Evolutionary conservation across 2,329 filamentous ascomycete genomes (phyloP), one percentile per base, ranked within the genome.

Genomic region (Zymoseptoria tritici): DNA sequence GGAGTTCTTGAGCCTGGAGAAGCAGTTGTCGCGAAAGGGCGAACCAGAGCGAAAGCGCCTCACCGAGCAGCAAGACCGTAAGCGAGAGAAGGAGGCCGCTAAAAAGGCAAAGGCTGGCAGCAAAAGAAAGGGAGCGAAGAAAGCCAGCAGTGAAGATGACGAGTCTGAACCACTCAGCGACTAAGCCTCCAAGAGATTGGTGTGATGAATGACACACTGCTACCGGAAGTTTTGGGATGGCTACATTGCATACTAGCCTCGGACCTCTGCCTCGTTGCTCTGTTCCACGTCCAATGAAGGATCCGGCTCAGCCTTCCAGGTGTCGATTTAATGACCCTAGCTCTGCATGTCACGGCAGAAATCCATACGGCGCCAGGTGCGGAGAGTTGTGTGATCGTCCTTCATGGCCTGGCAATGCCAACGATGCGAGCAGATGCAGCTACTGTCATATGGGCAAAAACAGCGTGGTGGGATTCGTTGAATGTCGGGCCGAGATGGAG

Each of bases 51-150:
- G 94, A 57, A 81, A 83, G 63, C 90, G 88, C 72, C 82, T 93
- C 56, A 85, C 89, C 73, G 88, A 85, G 42, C 89, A 94, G 76
- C 89, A 90, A 9, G 87, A 94, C 65, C 86, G 86, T 70, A 93
- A 90, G 76, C 74, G 80, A 24, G 83, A 80, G 63, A 86, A 87
- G 69, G 82, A 81, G 55, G 74, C 71, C 62, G 78, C 77, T 66
- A 79, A 80, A 64, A 73, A 73, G 54, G 52, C 79, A 7, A 75
- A 74, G 60, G 67, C 69, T 21, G 75, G 74, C 63, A 70, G 65
- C 51, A 71, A 69, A 59, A 74, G 70, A 63, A 71, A 75, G 29
- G 74, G 72, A 56, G 70, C 72, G 21, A 74, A 73, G 64, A 71
- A 68, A 49, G 74, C 71, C 63, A 71, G 72, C 52, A 76, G 73